Conservation (phyloP, 495 filamentous ascomycete species). For the Hamigera avellanea region DNA sequence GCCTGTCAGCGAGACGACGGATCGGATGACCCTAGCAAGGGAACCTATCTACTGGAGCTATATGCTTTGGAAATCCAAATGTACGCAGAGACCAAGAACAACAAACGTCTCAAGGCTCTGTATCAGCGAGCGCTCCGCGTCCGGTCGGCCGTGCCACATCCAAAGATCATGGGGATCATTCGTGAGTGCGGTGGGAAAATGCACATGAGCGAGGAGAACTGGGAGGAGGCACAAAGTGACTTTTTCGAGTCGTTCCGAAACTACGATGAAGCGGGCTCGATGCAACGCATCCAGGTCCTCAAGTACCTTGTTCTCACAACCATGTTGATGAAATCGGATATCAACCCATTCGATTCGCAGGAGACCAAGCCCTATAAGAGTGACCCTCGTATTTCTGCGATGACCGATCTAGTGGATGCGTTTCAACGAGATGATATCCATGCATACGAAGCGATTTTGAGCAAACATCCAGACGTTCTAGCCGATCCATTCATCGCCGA, state of each 20-base stretch:
- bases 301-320: conserved; percentile 94
- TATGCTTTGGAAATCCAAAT: conserved; percentile 98
- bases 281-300: conserved; percentile 92
- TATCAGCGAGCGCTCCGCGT: conserved; percentile 87
- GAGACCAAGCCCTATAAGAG: conserved; percentile 99
- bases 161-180: conserved; percentile 98
- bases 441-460: conserved; percentile 74
- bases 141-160: conserved; percentile 89
- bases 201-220: conserved; percentile 99
- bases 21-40: conserved; percentile 86
- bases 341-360: conserved; percentile 98
- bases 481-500: conserved; percentile 94
- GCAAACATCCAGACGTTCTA: conserved; percentile 80
- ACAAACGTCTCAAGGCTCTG: conserved; percentile 87
- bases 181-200: conserved; percentile 98
- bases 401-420: conserved; percentile 94
- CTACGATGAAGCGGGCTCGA: conserved; percentile 94
- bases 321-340: conserved; percentile 98
- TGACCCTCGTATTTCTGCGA: conserved; percentile 86
- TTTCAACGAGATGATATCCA: conserved; percentile 95
- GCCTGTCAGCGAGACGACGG: conserved; percentile 86
- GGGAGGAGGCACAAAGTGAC: conserved; percentile 92
- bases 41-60: conserved; percentile 89
- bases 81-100: conserved; percentile 94
- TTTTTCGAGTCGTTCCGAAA: conserved; percentile 99